A percentile compares a stretch with the other conserved stretches of the same genome.
Evolutionary conservation across 495 filamentous ascomycete genomes (phyloP).

Genomic region (Aspergillus mulundensis): DNA sequence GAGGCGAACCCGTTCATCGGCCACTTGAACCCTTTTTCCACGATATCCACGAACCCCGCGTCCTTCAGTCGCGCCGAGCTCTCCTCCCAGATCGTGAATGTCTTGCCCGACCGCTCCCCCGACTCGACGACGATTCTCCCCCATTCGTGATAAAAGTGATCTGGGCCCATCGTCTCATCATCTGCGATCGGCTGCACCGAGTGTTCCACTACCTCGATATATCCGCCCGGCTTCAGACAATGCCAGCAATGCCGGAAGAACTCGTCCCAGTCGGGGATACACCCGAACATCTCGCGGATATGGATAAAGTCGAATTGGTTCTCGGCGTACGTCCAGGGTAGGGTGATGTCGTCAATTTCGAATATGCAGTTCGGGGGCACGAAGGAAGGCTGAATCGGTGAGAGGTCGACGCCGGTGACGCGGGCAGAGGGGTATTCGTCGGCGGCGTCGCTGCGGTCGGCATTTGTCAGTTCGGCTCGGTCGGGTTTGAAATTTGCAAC

Average conservation of each 20-base stretch:
- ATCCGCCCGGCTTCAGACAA: conserved; percentile 60
- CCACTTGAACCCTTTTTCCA: conserved; percentile 55
- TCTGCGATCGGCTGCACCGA: conserved; percentile 44
- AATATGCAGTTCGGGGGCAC: conserved; percentile 51
- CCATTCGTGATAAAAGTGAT: conserved; percentile 52
- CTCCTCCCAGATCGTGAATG: conserved; percentile 44
- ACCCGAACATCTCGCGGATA: conserved; percentile 53
- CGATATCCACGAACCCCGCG: conserved; percentile 56
- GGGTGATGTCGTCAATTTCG: conserved; percentile 52
- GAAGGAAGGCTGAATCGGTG: conserved; percentile 40
- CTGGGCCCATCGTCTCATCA: conserved; percentile 44
- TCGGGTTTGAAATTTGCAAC: not conserved
- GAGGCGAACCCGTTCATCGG: conserved; percentile 38
- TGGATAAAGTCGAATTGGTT: conserved; percentile 65
- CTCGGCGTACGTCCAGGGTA: conserved; percentile 50
- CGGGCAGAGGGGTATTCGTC: conserved; percentile 45
- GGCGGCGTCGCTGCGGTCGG: conserved; percentile 38
- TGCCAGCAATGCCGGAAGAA: conserved; percentile 34
- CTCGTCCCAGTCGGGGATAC: conserved; percentile 56
- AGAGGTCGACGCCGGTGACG: conserved; percentile 44
- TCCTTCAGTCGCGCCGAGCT: conserved; percentile 33
- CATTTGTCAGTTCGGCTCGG: not conserved
- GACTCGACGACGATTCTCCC: conserved; percentile 49
- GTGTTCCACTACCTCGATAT: conserved; percentile 59
- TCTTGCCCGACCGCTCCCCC: conserved; percentile 45